Evolutionary conservation across 148 eudicot genomes (phyloP), one percentile per base, ranked within the genome.

Genomic region (Cornus suecica): DNA sequence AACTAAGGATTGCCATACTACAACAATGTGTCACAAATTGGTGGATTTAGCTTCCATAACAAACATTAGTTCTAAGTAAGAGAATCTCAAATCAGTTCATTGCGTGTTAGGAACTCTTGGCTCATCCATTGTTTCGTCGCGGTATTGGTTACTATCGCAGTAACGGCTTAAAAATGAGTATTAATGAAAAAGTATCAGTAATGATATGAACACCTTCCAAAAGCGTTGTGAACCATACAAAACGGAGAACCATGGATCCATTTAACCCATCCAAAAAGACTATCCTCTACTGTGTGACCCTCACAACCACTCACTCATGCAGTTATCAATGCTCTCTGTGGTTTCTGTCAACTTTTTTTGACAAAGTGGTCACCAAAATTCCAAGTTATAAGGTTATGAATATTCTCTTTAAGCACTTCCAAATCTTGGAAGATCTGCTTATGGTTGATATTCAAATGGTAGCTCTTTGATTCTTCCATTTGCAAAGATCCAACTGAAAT

Each of bases 391-490:
- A 48, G 54, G 7, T 1, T 14, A 48, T 48, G 54, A 48, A 48
- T 48, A 16, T 16, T 48, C 15, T 11, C 63, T 63, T 74, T 4
- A 3, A 18, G 18, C 54, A 48, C 54, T 48, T 48, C 7, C 7
- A 48, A 48, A 48, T 48, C 3, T 13, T 48, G 56, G 56, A 66
- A 70, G 79, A 75, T 74, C 34, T 15, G 68, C 58, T 71, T 32
- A 66, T 81, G 72, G 75, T 76, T 71, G 76, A 72, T 65, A 75
- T 72, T 67, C 3, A 68, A 65, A 68, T 37, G 30, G 34, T 69
- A 61, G 87, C 66, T 81, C 78, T 77, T 79, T 4, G 76, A 84
- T 84, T 85, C 87, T 85, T 85, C 85, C 77, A 76, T 83, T 84
- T 79, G 74, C 74, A 69, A 54, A 79, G 67, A 79, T 79, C 34